Evolutionary conservation across 768 basidiomycete genomes (phyloP), one percentile per base, ranked within the genome.

Genomic region (Lactarius indigo): DNA sequence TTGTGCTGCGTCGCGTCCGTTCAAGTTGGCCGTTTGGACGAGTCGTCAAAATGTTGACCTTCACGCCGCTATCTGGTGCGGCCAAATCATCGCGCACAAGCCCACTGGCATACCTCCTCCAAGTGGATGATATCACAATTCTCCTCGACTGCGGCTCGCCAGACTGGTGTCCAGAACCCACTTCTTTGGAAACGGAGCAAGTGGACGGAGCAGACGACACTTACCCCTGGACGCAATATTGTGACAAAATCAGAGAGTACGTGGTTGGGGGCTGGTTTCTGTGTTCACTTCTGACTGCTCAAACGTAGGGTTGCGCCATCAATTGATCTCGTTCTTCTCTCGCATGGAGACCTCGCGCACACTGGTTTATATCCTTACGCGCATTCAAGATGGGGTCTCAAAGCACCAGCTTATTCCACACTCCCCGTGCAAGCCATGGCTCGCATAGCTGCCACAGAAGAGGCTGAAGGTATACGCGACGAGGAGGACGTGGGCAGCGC

Each of bases 371-470:
- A 93, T 74, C 88, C 97, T 13, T 98, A 92, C 76, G 95, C 97
- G 6, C 84, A 92, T 75, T 85, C 94, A 20, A 83, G 85, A 75
- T 95, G 93, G 90, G 89, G 88, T 26, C 82, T 98, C 50, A 89
- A 84, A 66, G 95, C 95, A 26, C 94, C 95, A 3, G 88, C 94
- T 23, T 99, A 98, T 75, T 91, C 92, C 0, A 96, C 96, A 2
- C 84, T 98, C 31, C 96, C 96, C 42, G 94, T 97, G 0, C 93
- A 96, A 71, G 94, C 96, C 63, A 96, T 95, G 89, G 96, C 92
- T 5, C 84, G 93, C 39, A 92, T 98, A 52, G 93, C 93, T 18
- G 90, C 91, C 2, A 84, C 90, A 7, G 94, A 98, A 76, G 95
- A 97, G 72, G 84, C 90, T 1, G 92, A 95, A 71, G 87, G 87